Base-by-base conservation (phyloP, 345 rosid species). In the Balakata baccata region DNA sequence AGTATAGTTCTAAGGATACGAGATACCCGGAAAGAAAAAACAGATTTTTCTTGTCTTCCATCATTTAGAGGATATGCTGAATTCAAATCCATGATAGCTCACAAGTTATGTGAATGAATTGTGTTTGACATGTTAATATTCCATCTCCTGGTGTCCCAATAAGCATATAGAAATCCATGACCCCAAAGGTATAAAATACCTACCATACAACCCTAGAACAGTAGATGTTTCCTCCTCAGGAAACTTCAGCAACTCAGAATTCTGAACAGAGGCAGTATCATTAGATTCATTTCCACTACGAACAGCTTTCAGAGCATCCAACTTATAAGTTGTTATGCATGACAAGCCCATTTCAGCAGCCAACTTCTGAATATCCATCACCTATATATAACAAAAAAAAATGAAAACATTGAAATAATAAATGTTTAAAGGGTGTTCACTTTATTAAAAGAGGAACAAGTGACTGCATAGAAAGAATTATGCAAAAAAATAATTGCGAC, bases 231-330 rank as follows among this genome's bases (percentile, higher is more conserved):
- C 77, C 78, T 81, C 81, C 20, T 71, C 85, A 74, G 78, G 71
- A 25, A 74, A 49, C 52, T 39, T 81, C 60, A 47, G 6, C 38
- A 70, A 39, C 69, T 82, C 77, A 78, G 85, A 85, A 66, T 16
- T 79, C 68, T 76, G 81, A 79, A 72, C 69, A 57, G 77, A 72
- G 29, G 49, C 56, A 38, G 66, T 65, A 66, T 79, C 83, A 63
- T 70, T 65, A 69, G 82, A 77, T 71, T 74, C 89, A 77, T 56
- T 78, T 77, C 77, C 78, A 81, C 69, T 84, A 75, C 86, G 51
- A 80, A 92, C 93, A 81, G 98, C 84, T 86, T 95, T 92, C 63
- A 92, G 92, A 65, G 97, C 96, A 78, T 95, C 98, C 74, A 95
- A 70, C 80, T 87, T 95, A 77, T 85, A 91, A 7, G 98, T 85